These are phyloP conservation scores for Bonia amplexicaulis DNA, from an alignment of 176 grass and related monocot species.

Conservation along the genomic window DNA sequence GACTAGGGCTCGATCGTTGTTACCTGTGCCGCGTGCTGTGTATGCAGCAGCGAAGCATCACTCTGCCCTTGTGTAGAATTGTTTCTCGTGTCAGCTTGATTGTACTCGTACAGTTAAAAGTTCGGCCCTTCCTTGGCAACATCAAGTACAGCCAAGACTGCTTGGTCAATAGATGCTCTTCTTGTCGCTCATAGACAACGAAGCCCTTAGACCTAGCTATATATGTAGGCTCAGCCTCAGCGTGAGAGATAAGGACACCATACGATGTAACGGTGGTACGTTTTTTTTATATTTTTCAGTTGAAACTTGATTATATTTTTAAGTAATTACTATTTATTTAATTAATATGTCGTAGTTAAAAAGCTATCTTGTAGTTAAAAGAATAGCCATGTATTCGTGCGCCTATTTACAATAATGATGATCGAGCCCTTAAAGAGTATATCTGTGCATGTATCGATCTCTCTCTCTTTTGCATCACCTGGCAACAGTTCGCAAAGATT, in stretches of 20 bases:
- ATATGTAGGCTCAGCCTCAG: background rate
- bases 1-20: background rate
- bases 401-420: background rate
- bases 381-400: no score
- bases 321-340: no score
- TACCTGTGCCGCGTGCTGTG: background rate
- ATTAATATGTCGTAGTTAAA: no score
- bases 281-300: no score
- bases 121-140: constrained; percentile 3
- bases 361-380: no score
- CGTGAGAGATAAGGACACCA: background rate
- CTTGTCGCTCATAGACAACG: constrained; percentile 7
- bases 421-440: background rate
- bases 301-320: no score
- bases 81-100: constrained; percentile 14
- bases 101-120: constrained; percentile 10
- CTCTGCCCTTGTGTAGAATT: background rate
- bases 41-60: background rate
- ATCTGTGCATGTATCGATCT: background rate
- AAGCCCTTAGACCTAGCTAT: no score
- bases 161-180: constrained; percentile 25
- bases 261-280: background rate
- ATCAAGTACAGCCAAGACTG: constrained; percentile 13
- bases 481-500: background rate
- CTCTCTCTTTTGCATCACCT: background rate